phyloP scores from a whole-genome alignment of 2,329 filamentous ascomycete species.

The Aspergillus aculeatus region DNA sequence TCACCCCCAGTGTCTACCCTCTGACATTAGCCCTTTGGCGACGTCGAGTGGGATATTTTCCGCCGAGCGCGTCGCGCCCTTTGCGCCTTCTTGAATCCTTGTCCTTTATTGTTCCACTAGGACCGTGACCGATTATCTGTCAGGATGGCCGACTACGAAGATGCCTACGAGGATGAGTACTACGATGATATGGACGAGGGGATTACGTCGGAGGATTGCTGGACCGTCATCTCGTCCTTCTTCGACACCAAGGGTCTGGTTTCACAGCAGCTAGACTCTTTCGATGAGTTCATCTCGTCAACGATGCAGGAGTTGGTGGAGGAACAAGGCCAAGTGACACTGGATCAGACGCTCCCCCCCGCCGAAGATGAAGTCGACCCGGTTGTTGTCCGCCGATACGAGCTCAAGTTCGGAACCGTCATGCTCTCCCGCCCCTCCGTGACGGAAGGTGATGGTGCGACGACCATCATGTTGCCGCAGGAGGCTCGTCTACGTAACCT shows the following conservation, averaged over 20 bases:
- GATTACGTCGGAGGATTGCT: conserved; percentile 96
- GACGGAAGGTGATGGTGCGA: conserved; percentile 87
- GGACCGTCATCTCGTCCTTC: conserved; percentile 95
- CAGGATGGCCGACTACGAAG: conserved; percentile 57
- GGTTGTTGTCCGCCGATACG: conserved; percentile 85
- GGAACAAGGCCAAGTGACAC: conserved; percentile 86
- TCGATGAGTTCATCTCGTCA: conserved; percentile 91
- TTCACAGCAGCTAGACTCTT: conserved; percentile 96
- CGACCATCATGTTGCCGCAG: conserved; percentile 82
- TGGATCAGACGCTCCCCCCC: conserved; percentile 86
- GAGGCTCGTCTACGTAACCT: conserved; percentile 94
- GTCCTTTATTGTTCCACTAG: conserved; percentile 6
- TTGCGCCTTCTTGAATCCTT: conserved; percentile 19
- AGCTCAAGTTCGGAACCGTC: conserved; percentile 89
- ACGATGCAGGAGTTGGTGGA: conserved; percentile 94
- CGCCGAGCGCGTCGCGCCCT: conserved; percentile 27
- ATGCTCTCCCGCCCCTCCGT: conserved; percentile 87
- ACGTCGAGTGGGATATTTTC: conserved; percentile 21
- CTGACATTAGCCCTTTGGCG: conserved; percentile 13
- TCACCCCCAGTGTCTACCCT: conserved; percentile 8
- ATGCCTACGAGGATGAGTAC: conserved; percentile 67
- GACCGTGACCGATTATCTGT: conserved; percentile 13
- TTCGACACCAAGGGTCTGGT: conserved; percentile 95
- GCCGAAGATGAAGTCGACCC: conserved; percentile 69
- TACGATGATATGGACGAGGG: conserved; percentile 67